Evolutionary conservation across 2,329 filamentous ascomycete species (phyloP), one percentile per base, ranked within the genome.

Genomic region (Ascocoryne sarcoides): DNA sequence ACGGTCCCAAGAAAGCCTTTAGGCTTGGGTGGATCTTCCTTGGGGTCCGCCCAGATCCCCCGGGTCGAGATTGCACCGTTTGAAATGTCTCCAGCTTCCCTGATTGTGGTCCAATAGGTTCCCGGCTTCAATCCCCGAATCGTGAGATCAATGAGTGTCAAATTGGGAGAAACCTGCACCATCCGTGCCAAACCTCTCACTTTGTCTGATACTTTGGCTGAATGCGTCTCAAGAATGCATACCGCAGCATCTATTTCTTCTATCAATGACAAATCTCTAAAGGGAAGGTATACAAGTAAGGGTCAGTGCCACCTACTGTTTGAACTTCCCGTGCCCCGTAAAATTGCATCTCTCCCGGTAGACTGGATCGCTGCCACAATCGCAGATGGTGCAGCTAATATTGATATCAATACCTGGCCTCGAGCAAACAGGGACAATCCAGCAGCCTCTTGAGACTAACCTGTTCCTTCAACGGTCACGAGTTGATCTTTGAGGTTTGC

Each of bases 201-300:
- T 53, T 84, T 71, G 55, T 82, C 73, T 49, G 67, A 61, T 41
- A 79, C 73, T 42, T 64, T 62, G 28, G 63, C 66, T 33, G 79
- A 73, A 57, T 86, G 79, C 42, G 87, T 93, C 69, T 98, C 92
- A 45, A 98, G 77, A 57, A 98, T 96, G 65, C 89, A 95, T 32
- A 98, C 92, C 32, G 90, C 87, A 20, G 88, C 85, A 59, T 77
- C 83, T 75, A 48, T 26, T 12, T 12, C n/a, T n/a, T n/a, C n/a
- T n/a, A n/a, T n/a, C n/a, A n/a, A n/a, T n/a, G n/a, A 40, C 35
- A 23, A 21, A 23, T 29, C 18, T 10, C 37, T 44, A 37, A 45
- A 42, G 4, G 7, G 7, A 26, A 26, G 23, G 23, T 26, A 12
- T n/a, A 35, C 33, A 35, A 40, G 20, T 37, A 31, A 39, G 32